Evolutionary conservation across 139 green algal species (phyloP), one percentile per base, ranked within the genome.

Genomic region (Ettlia oleoabundans): DNA sequence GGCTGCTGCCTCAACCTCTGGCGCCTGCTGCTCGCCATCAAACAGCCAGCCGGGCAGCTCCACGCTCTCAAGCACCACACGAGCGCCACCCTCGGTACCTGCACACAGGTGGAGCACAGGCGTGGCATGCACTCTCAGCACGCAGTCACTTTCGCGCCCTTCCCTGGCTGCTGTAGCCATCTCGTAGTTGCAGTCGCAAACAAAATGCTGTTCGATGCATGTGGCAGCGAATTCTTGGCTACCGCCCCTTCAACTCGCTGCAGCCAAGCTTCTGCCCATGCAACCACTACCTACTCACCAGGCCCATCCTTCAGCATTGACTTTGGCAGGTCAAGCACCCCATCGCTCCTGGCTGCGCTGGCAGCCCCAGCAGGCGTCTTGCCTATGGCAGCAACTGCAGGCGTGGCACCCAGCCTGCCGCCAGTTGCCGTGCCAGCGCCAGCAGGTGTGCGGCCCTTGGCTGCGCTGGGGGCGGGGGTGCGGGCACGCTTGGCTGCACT

Each of bases 1-100:
- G 0, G 65, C 82, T 6, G 53, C 53, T 40, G 30, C 64, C 6
- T 35, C 43, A 28, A 79, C 64, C 63, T 81, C 58, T 21, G 43
- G 53, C 30, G 66, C 42, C 18, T 40, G 38, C 67, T 69, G 53
- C 43, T 77, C 61, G 33, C 71, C 75, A 1, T 70, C 58, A 70
- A 86, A 88, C 30, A 88, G 40, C 84, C 84, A 88, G 21, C 33
- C 63, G 33, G 84, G 84, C 41, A 88, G 42, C 77, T 85, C 55
- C 41, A 88, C 79, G 51, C 81, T 66, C 28, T 88, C 71, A 18
- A 88, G 42, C 24, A 88, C 68, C 30, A 83, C 63, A 19, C 30
- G 32, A 21, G 65, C 13, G 15, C 19, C 47, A 22, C 15, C 62
- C 1, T 47, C 32, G 32, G 61, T 61, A 32, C 41, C 76, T 74